Evolutionary conservation across 2,329 filamentous ascomycete species (phyloP).

Genomic region (Arthrobotrys pseudoclavata): DNA sequence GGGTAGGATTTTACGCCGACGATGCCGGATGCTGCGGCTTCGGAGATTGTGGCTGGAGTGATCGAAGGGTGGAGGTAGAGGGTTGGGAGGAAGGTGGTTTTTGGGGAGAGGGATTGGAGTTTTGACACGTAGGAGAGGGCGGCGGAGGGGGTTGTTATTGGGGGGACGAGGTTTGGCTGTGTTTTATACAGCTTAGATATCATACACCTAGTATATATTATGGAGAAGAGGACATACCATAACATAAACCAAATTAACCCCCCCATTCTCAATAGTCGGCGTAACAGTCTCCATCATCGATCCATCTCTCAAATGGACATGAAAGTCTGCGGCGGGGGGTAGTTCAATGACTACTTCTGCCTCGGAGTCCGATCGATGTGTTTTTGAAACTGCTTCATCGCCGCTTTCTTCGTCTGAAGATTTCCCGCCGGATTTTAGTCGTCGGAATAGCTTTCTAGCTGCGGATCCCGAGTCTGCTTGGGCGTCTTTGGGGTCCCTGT

Average conservation of each 20-base stretch:
- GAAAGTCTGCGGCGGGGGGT: slow-evolving; percentile 62
- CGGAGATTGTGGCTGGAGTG: slow-evolving; percentile 77
- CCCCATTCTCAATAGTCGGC: slow-evolving; percentile 73
- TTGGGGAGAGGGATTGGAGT: slow-evolving; percentile 73
- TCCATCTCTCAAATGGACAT: slow-evolving; percentile 78
- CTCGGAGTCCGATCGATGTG: slow-evolving; percentile 18
- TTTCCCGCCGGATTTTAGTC: slow-evolving; percentile 40
- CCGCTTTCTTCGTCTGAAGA: slow-evolving; percentile 39
- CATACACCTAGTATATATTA: background rate
- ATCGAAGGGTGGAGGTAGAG: slow-evolving; percentile 76
- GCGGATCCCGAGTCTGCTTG: slow-evolving; percentile 1
- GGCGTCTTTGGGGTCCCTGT: slow-evolving; percentile 15
- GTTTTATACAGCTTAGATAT: slow-evolving; percentile 41
- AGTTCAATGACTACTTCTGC: slow-evolving; percentile 61
- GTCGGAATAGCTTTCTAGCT: slow-evolving; percentile 43
- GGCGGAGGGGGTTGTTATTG: slow-evolving; percentile 73
- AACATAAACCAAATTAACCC: slow-evolving; percentile 75
- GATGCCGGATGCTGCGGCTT: slow-evolving; percentile 80
- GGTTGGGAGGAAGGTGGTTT: slow-evolving; percentile 80
- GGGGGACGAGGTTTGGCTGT: slow-evolving; percentile 76
- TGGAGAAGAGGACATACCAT: slow-evolving; percentile 66
- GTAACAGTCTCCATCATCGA: slow-evolving; percentile 74
- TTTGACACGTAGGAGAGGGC: slow-evolving; percentile 77
- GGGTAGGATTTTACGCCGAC: slow-evolving; percentile 80
- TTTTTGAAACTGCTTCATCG: slow-evolving; percentile 5